A percentile compares a stretch with the other conserved stretches of the same genome.
phyloP scores from a whole-genome alignment of 305 asterid genomes.

The Rubia tinctorum region DNA sequence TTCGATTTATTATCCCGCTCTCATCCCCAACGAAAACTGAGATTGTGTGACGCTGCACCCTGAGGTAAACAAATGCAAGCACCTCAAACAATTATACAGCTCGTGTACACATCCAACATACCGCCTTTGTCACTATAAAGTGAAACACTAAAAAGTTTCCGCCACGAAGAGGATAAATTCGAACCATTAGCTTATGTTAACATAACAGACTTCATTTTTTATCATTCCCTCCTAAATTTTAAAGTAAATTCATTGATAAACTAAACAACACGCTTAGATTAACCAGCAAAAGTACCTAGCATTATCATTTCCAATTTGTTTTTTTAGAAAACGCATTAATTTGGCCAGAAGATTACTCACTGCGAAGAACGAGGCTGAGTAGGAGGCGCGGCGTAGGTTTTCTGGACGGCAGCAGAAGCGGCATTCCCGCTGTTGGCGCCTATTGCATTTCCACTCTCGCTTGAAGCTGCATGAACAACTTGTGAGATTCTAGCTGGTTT shows the following conservation, averaged over 20 bases:
- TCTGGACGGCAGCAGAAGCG: slow-evolving; percentile 33
- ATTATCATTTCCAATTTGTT: not conserved
- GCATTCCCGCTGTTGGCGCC: slow-evolving; percentile 32
- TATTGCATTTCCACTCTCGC: slow-evolving; percentile 29
- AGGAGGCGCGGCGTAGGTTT: slow-evolving; percentile 25
- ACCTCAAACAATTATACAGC: not conserved
- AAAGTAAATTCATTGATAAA: not conserved
- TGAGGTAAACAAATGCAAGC: slow-evolving; percentile 26
- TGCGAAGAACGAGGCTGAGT: slow-evolving; percentile 7
- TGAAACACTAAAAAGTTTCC: not conserved
- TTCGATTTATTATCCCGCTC: slow-evolving; percentile 87
- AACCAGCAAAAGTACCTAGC: not conserved
- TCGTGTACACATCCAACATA: slow-evolving; percentile 1
- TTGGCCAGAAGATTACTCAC: not conserved
- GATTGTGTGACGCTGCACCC: slow-evolving; percentile 71
- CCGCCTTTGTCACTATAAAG: not conserved
- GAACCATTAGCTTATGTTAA: not conserved
- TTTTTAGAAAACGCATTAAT: not conserved
- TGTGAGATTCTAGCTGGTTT: not conserved
- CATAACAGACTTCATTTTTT: not conserved
- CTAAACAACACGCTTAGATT: not conserved
- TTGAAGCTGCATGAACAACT: slow-evolving; percentile 23
- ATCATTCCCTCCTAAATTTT: not conserved
- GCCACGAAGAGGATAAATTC: not conserved
- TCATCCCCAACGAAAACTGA: slow-evolving; percentile 95